Percentiles rank a stretch among this genome's conserved stretches.
Evolutionary conservation across 495 filamentous ascomycete genomes (phyloP).

Genomic region (Penicillium parvum): DNA sequence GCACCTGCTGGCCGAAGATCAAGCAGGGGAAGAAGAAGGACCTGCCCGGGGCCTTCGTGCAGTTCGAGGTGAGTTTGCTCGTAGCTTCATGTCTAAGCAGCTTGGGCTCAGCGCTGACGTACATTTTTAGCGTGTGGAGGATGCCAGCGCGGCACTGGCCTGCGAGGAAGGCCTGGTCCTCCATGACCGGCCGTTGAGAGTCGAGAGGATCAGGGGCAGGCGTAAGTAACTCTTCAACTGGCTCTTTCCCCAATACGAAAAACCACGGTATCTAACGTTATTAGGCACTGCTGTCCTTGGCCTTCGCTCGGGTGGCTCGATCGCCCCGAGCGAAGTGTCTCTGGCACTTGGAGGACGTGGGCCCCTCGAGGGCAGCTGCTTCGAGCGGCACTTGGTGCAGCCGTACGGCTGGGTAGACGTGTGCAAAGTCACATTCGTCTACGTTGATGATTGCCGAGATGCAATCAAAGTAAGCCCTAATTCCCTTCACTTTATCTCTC

Average conservation of each 20-base stretch:
- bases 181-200: constrained; percentile 13
- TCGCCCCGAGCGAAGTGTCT: constrained; percentile 3
- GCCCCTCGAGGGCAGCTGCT: constrained; percentile 5
- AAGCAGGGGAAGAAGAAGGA: constrained; percentile 18
- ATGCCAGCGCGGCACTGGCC: constrained; percentile 9
- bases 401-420: constrained; percentile 1
- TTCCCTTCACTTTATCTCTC: constrained; percentile 7
- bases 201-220: constrained; percentile 18
- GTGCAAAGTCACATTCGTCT: constrained; percentile 20
- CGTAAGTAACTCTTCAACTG: constrained; percentile 5
- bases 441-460: constrained; percentile 20
- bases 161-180: constrained; percentile 1
- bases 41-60: constrained; percentile 20
- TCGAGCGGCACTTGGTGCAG: constrained; percentile 2
- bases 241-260: not conserved
- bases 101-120: not conserved
- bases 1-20: constrained; percentile 19
- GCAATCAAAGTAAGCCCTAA: constrained; percentile 15
- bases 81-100: not conserved
- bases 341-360: constrained; percentile 4
- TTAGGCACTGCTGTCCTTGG: constrained; percentile 18
- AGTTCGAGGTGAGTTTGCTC: constrained; percentile 19
- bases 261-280: not conserved
- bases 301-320: constrained; percentile 9
- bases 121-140: constrained; percentile 8